Evolutionary conservation across 2,329 filamentous ascomycete genomes (phyloP).

Genomic region (Penicillium sp.): DNA sequence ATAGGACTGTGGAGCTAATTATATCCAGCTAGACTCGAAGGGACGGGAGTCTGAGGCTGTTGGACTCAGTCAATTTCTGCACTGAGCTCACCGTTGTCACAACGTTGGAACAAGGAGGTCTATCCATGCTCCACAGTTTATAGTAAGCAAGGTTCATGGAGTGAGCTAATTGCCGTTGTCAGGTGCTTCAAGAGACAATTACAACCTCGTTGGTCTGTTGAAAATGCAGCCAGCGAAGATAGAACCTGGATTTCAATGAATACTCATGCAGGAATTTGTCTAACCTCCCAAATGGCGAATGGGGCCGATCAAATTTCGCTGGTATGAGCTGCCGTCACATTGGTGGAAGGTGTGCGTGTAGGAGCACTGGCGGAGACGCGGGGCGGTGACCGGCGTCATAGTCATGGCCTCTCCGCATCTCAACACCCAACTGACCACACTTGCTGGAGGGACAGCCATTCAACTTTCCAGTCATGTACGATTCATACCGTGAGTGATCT

Average conservation of each 20-base stretch:
- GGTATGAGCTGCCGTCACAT: not conserved
- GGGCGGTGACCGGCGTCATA: conserved; percentile 5
- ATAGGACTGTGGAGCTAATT: not conserved
- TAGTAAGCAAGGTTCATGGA: not conserved
- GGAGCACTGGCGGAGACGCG: not conserved
- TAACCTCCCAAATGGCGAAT: not conserved
- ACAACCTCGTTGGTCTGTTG: not conserved
- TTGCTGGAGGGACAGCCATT: not conserved
- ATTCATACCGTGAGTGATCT: conserved; percentile 47
- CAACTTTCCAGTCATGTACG: conserved; percentile 43
- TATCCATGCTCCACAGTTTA: not conserved
- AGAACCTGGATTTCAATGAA: not conserved
- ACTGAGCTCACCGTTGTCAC: not conserved
- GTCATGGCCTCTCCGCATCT: conserved; percentile 3
- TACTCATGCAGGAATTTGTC: not conserved
- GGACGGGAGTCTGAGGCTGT: not conserved
- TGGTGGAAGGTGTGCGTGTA: not conserved
- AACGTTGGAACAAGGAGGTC: not conserved
- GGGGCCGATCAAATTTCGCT: not conserved
- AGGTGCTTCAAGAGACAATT: not conserved
- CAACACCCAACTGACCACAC: not conserved
- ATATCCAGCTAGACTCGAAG: not conserved
- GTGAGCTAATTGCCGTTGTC: not conserved
- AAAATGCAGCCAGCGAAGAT: not conserved
- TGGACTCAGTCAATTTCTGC: not conserved